Conservation (phyloP, 2,329 filamentous ascomycete species). For the Colletotrichum tropicale region DNA sequence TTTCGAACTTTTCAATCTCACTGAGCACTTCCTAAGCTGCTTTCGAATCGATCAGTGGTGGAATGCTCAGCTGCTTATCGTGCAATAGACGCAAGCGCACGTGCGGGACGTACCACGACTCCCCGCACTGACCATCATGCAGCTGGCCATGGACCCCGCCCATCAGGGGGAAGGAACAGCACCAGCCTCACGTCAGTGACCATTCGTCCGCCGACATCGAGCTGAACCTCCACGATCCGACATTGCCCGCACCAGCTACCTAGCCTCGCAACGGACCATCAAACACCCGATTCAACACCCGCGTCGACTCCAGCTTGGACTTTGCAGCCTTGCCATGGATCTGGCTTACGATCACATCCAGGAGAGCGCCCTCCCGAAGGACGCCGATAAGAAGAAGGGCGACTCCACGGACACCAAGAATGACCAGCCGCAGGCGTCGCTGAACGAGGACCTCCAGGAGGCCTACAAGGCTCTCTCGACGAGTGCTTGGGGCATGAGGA, state of each 20-base stretch:
- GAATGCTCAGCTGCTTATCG: not conserved
- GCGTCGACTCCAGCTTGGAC: not conserved
- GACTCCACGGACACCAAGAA: slow-evolving; percentile 40
- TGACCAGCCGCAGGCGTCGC: slow-evolving; percentile 53
- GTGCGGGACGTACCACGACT: not conserved
- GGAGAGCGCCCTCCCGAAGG: slow-evolving; percentile 74
- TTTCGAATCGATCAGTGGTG: not conserved
- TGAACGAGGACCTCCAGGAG: slow-evolving; percentile 91
- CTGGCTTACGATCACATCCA: slow-evolving; percentile 96
- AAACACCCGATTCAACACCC: not conserved
- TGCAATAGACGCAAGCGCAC: not conserved
- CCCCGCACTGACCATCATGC: slow-evolving; percentile 18
- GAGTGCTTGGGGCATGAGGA: slow-evolving; percentile 87
- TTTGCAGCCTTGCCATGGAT: slow-evolving; percentile 69
- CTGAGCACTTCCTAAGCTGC: not conserved
- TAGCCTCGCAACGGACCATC: slow-evolving; percentile 17
- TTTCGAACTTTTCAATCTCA: not conserved
- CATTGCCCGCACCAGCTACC: not conserved
- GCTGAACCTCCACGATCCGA: not conserved
- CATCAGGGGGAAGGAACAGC: slow-evolving; percentile 10
- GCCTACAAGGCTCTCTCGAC: slow-evolving; percentile 92
- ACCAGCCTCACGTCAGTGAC: slow-evolving; percentile 16
- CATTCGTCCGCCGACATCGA: slow-evolving; percentile 11
- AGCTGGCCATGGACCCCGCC: slow-evolving; percentile 1
- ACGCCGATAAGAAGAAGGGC: slow-evolving; percentile 51